These are phyloP conservation scores for Heliamphora pulchella DNA, from an alignment of 179 eudicot genomes.

Conservation along the genomic window DNA sequence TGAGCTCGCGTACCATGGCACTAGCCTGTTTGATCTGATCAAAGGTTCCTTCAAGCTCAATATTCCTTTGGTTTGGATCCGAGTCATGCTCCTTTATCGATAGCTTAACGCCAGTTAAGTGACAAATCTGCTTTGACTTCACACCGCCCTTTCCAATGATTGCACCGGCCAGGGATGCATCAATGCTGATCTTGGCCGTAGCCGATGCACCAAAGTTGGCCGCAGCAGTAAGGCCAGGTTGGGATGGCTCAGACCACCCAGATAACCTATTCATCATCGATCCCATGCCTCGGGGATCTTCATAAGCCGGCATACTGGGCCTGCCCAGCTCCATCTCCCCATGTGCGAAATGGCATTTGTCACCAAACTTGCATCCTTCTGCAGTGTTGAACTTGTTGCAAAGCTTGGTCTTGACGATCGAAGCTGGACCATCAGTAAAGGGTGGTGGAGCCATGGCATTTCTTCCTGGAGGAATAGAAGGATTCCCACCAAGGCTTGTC, in stretches of 20 bases:
- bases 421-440: constrained; percentile 40
- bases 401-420: constrained; percentile 52
- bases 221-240: constrained; percentile 29
- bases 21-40: constrained; percentile 82
- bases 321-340: constrained; percentile 86
- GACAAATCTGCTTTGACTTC: constrained; percentile 75
- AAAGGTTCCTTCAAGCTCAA: constrained; percentile 80
- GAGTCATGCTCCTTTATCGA: constrained; percentile 70
- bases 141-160: constrained; percentile 78
- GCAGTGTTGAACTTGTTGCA: constrained; percentile 68
- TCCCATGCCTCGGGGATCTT: constrained; percentile 53
- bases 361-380: constrained; percentile 82
- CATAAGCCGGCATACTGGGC: constrained; percentile 39
- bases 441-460: constrained; percentile 35
- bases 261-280: constrained; percentile 44
- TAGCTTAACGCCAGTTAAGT: constrained; percentile 70
- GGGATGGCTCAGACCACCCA: constrained; percentile 40
- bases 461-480: constrained; percentile 48
- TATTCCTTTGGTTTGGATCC: constrained; percentile 59
- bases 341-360: constrained; percentile 78
- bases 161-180: constrained; percentile 72
- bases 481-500: constrained; percentile 44
- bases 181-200: constrained; percentile 69
- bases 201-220: constrained; percentile 66
- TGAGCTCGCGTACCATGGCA: constrained; percentile 75